Evolutionary conservation across 2,329 filamentous ascomycete genomes (phyloP).

Genomic region (Cladosporium sp.): DNA sequence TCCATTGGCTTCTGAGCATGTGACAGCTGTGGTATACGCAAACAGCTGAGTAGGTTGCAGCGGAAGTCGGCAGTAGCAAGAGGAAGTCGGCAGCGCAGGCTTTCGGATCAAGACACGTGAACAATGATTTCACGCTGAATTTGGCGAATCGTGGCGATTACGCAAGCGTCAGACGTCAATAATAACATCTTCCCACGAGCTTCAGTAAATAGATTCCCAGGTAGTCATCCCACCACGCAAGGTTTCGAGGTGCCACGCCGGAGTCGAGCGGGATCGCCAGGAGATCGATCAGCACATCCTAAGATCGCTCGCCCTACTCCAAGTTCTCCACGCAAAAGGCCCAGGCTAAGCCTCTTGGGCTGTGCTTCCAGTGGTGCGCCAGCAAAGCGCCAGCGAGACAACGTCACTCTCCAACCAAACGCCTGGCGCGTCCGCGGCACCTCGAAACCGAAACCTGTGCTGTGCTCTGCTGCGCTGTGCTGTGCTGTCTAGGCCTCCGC

Average conservation of each 20-base stretch:
- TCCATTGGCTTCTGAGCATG: too few relatives aligned
- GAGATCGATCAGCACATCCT: background rate
- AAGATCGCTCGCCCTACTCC: conserved; percentile 1
- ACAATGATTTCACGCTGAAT: background rate
- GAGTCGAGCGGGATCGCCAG: background rate
- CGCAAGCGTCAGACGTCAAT: too few relatives aligned
- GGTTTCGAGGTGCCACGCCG: background rate
- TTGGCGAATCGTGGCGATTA: background rate
- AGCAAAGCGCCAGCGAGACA: background rate
- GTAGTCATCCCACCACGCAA: background rate
- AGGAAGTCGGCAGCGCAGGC: background rate
- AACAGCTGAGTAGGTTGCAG: background rate
- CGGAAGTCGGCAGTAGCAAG: background rate
- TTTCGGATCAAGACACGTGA: background rate
- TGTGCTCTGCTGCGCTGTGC: background rate
- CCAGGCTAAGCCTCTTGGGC: background rate
- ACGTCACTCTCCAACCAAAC: conserved; percentile 1
- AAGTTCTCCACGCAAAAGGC: background rate
- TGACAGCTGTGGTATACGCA: too few relatives aligned
- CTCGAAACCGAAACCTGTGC: conserved; percentile 5
- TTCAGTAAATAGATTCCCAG: too few relatives aligned
- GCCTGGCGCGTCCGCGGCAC: background rate
- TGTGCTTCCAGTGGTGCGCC: background rate
- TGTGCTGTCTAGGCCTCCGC: background rate
- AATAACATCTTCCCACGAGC: too few relatives aligned